Evolutionary conservation across 192 early-diverging fungal genomes (phyloP), one percentile per base, ranked within the genome.

Genomic region (Linderina pennispora): DNA sequence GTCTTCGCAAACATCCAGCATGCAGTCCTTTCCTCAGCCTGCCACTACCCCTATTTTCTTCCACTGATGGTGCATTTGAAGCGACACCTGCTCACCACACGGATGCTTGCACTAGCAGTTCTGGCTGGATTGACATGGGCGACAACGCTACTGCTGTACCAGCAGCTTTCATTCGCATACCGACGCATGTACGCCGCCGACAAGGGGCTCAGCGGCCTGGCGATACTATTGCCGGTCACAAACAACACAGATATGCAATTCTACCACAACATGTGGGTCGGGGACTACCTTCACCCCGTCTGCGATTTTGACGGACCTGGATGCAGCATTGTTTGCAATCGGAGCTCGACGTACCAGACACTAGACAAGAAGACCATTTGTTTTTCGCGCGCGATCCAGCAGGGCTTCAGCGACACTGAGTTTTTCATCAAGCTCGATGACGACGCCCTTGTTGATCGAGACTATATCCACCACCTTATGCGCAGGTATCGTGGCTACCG

Each of bases 401-500:
- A 45, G 13, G 7, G 14, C 17, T 45, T 22, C 21, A 36, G 9
- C 10, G 10, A 45, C 22, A 23, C 33, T 13, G 17, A 45, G 3
- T 45, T 45, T 14, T 45, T 45, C 28, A 47, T 47, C 45, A 47
- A 47, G 23, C 45, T 47, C n/a, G 45, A 47, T 25, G 45, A 47
- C 35, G 45, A 47, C 22, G 45, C 45, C 3, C 13, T 47, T 4
- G 45, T 37, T 2, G 45, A 47, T 23, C 28, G 23, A 2, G n/a
- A 21, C 2, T 47, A 47, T 22, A 23, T 47, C 2, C 6, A 15
- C 22, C 35, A 25, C 1, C 22, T 47, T 33, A 37, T 47, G 1
- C 14, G 37, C 8, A 37, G 37, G 25, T 48, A 48, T 16, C 37
- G 24, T 10, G 46, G 33, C 4, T 39, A 37, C 16, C 10, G 17